Conservation (phyloP, 305 asterid species). For the Striga hermonthica region DNA sequence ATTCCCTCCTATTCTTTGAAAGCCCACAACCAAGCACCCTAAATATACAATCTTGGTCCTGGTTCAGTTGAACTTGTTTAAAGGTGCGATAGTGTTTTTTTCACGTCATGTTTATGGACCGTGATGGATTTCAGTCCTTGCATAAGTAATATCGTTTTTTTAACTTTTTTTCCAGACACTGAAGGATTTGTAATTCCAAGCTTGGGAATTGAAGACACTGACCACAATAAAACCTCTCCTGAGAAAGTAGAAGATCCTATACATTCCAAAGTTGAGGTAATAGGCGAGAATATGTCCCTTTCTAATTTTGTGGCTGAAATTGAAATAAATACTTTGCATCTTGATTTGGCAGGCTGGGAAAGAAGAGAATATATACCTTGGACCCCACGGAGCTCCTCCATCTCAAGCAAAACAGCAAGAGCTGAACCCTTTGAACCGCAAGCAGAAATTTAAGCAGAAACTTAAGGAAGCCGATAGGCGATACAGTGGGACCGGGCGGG, state of each 20-base stretch:
- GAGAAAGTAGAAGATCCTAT: slow-evolving; percentile 51
- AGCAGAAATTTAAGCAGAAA: slow-evolving; percentile 72
- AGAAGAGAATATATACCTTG: slow-evolving; percentile 80
- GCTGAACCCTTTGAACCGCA: slow-evolving; percentile 48
- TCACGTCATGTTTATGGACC: slow-evolving; percentile 1
- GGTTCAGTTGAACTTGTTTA: neutral
- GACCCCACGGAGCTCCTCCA: slow-evolving; percentile 96
- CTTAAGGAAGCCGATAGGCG: slow-evolving; percentile 74
- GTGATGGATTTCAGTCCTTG: slow-evolving; percentile 2
- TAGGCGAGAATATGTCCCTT: neutral
- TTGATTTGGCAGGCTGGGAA: slow-evolving; percentile 42
- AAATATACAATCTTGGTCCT: neutral
- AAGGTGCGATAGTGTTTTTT: neutral
- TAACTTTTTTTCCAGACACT: slow-evolving; percentile 45
- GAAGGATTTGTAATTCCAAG: slow-evolving; percentile 95
- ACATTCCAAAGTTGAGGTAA: slow-evolving; percentile 45
- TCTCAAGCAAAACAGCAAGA: slow-evolving; percentile 69
- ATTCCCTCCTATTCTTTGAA: too few species aligned
- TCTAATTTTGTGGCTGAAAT: slow-evolving; percentile 9
- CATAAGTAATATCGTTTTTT: slow-evolving; percentile 16
- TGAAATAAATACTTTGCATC: neutral
- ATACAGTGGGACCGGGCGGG: slow-evolving; percentile 60
- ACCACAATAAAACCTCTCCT: slow-evolving; percentile 32
- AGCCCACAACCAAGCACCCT: too few species aligned
- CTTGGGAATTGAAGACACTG: slow-evolving; percentile 62